These are phyloP conservation scores for Orbilia ellipsospora DNA, from an alignment of 2,329 filamentous ascomycete genomes.

Conservation along the genomic window DNA sequence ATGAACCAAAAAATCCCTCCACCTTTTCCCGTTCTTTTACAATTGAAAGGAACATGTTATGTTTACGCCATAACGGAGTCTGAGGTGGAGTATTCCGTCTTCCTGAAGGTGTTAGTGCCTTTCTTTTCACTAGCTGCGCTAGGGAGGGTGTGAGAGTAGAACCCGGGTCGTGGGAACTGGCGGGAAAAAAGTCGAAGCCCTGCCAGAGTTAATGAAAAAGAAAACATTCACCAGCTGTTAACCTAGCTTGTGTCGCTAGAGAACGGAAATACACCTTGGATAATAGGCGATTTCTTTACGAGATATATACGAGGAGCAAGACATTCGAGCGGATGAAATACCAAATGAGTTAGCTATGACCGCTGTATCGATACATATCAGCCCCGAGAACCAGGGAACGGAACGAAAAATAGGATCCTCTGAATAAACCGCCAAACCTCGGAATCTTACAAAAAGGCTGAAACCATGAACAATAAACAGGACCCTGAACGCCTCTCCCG, in stretches of 20 bases:
- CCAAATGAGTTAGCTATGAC: neutral
- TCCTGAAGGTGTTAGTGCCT: neutral
- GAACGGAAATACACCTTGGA: constrained; percentile 1
- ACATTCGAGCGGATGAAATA: neutral
- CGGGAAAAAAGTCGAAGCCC: neutral
- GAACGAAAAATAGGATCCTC: constrained; percentile 4
- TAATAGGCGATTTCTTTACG: constrained; percentile 4
- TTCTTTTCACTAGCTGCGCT: neutral
- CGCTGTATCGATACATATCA: constrained; percentile 5
- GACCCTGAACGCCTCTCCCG: constrained; percentile 24
- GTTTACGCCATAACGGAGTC: constrained; percentile 19
- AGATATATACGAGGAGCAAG: constrained; percentile 2
- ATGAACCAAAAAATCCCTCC: neutral
- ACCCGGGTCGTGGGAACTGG: neutral
- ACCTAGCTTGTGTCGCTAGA: neutral
- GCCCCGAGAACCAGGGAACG: constrained; percentile 13
- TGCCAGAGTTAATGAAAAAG: neutral
- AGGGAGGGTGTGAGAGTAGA: neutral
- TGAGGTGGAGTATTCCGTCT: constrained; percentile 1
- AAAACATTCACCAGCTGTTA: neutral
- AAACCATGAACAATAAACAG: constrained; percentile 2
- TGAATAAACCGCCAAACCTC: constrained; percentile 1
- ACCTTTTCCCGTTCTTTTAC: neutral
- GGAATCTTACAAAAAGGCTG: constrained; percentile 1
- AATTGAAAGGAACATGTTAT: neutral